Conservation (phyloP, 768 basidiomycete species). For the Ramaria rubella region DNA sequence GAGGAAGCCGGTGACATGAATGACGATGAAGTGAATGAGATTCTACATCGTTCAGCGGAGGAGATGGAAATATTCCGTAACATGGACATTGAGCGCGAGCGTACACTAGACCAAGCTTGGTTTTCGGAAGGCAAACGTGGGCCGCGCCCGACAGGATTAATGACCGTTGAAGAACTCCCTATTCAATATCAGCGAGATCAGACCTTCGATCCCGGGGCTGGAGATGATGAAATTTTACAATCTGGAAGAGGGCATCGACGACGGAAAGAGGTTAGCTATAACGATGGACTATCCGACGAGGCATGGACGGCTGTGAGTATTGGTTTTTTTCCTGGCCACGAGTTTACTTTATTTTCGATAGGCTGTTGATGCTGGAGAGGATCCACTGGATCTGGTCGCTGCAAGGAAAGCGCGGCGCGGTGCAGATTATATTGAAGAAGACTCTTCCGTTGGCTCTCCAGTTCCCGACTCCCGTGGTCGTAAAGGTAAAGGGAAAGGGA, state of each 20-base stretch:
- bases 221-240: slow-evolving; percentile 49
- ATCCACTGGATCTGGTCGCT: slow-evolving; percentile 66
- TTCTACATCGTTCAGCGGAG: slow-evolving; percentile 79
- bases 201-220: slow-evolving; percentile 50
- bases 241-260: slow-evolving; percentile 84
- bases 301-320: slow-evolving; percentile 76
- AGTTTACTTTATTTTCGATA: slow-evolving; percentile 19
- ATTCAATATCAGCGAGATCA: slow-evolving; percentile 85
- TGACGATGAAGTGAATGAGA: slow-evolving; percentile 89
- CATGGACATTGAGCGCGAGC: slow-evolving; percentile 78
- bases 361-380: slow-evolving; percentile 79
- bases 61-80: slow-evolving; percentile 71
- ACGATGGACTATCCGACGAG: slow-evolving; percentile 90
- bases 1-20: slow-evolving; percentile 91
- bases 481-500: slow-evolving; percentile 49
- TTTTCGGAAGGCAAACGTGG: slow-evolving; percentile 67
- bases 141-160: slow-evolving; percentile 67
- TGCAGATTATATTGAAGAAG: slow-evolving; percentile 50
- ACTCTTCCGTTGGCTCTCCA: slow-evolving; percentile 59
- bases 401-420: slow-evolving; percentile 61
- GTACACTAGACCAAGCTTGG: slow-evolving; percentile 60
- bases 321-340: background rate
- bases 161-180: slow-evolving; percentile 85
- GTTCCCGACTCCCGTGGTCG: slow-evolving; percentile 52
- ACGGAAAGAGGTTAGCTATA: slow-evolving; percentile 83